Conservation (phyloP, 176 grass and related monocot species). For the Musa troglodytarum region DNA sequence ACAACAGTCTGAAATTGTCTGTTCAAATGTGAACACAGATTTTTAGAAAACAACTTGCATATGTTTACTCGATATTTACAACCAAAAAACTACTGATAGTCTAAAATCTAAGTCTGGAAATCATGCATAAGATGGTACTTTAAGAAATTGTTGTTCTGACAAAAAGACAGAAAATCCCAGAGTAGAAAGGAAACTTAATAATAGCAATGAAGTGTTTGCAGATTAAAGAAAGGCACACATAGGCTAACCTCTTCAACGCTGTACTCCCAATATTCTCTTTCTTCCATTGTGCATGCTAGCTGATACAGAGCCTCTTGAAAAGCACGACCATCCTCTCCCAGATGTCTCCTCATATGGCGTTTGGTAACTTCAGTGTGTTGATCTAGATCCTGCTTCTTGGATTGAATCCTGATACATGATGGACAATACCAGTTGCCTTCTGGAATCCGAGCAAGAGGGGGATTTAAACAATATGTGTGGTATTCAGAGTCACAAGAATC, state of each 20-base stretch:
- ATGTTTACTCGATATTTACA: too few relatives aligned
- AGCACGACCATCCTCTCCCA: slow-evolving; percentile 40
- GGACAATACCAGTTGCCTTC: slow-evolving; percentile 96
- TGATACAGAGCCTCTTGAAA: slow-evolving; percentile 44
- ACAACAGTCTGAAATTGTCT: too few relatives aligned
- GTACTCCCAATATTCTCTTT: slow-evolving; percentile 93
- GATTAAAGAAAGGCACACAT: neutral
- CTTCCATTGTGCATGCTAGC: slow-evolving; percentile 62
- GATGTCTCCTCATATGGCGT: slow-evolving; percentile 35
- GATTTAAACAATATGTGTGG: slow-evolving; percentile 89
- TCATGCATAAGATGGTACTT: neutral
- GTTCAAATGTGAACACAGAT: too few relatives aligned
- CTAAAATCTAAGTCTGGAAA: neutral
- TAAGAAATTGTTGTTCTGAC: neutral
- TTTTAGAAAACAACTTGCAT: too few relatives aligned
- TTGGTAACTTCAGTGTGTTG: slow-evolving; percentile 28
- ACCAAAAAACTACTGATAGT: neutral
- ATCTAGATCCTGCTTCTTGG: slow-evolving; percentile 25
- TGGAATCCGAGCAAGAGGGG: slow-evolving; percentile 83
- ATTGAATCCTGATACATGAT: slow-evolving; percentile 47
- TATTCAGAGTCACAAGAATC: slow-evolving; percentile 94
- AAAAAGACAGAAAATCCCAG: neutral
- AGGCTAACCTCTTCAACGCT: slow-evolving; percentile 59
- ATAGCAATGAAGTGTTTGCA: neutral
- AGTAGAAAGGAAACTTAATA: neutral